Evolutionary conservation across 306 rosid species (phyloP).

Genomic region (Inga oerstediana): DNA sequence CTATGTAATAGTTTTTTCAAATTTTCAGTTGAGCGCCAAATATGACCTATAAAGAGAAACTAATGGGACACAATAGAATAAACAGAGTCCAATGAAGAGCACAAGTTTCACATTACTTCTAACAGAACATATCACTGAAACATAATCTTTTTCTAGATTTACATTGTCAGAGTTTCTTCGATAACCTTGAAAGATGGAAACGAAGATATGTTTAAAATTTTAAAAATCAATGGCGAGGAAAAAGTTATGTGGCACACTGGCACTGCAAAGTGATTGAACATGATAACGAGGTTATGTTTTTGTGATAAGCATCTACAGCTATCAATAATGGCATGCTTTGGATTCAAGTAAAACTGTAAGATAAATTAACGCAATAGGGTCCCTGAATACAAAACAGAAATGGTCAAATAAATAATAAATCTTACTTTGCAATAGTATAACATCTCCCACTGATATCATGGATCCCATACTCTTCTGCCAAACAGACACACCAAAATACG

Average conservation of each 20-base stretch:
- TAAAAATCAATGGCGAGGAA: neutral
- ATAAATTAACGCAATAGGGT: neutral
- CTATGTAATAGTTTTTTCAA: neutral
- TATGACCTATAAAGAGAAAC: neutral
- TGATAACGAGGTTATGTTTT: neutral
- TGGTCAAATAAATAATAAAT: neutral
- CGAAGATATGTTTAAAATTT: neutral
- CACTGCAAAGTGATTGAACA: neutral
- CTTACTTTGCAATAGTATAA: constrained; percentile 67
- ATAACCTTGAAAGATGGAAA: neutral
- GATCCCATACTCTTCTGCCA: constrained; percentile 72
- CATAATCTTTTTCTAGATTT: neutral
- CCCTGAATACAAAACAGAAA: neutral
- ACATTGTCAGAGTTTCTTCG: neutral
- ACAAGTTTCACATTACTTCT: neutral
- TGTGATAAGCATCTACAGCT: constrained; percentile 2
- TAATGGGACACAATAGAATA: neutral
- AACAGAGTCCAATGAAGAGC: neutral
- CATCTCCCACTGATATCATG: constrained; percentile 51
- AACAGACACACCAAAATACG: constrained; percentile 64
- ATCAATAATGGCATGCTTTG: neutral
- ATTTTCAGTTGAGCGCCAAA: neutral
- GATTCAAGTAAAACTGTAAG: neutral
- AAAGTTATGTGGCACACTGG: neutral
- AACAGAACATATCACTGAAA: neutral